Percentiles rank a stretch among this genome's conserved stretches.
Conservation (phyloP, 495 filamentous ascomycete genomes). For the Aspergillus indologenus region DNA sequence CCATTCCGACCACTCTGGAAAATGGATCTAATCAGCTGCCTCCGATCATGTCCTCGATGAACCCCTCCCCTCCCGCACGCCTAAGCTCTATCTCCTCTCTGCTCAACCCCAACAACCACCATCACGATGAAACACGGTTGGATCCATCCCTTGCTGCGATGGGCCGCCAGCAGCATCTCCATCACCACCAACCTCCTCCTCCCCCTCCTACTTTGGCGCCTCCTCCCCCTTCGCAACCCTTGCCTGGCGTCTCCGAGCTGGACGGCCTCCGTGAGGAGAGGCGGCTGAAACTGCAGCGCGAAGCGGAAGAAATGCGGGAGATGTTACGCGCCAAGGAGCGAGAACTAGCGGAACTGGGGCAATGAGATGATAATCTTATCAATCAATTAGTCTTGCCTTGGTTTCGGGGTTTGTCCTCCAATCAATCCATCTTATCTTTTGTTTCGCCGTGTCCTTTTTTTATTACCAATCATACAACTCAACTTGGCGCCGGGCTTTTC, state of each 20-base stretch:
- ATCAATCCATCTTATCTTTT: neutral
- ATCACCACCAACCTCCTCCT: conserved; percentile 16
- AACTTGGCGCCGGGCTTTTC: conserved; percentile 20
- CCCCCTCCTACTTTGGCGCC: conserved; percentile 23
- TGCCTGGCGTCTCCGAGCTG: conserved; percentile 43
- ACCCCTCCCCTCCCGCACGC: conserved; percentile 47
- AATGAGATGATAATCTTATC: conserved; percentile 12
- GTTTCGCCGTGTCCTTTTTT: neutral
- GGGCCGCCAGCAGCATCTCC: conserved; percentile 27
- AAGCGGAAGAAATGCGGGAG: conserved; percentile 75
- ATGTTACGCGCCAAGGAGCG: conserved; percentile 72
- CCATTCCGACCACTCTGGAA: conserved; percentile 33
- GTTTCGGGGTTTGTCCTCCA: neutral
- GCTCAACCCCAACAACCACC: conserved; percentile 51
- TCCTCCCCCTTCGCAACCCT: conserved; percentile 29
- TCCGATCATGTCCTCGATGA: conserved; percentile 42
- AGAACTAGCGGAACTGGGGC: conserved; percentile 66
- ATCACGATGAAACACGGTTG: conserved; percentile 44
- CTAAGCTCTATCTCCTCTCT: conserved; percentile 79
- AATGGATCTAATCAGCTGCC: conserved; percentile 45
- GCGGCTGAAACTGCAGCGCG: conserved; percentile 63
- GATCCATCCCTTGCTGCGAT: conserved; percentile 46
- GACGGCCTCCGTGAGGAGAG: conserved; percentile 59
- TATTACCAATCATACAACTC: conserved; percentile 9
- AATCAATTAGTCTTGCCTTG: neutral